Evolutionary conservation across 345 rosid genomes (phyloP).

Genomic region (Hypericum perforatum): DNA sequence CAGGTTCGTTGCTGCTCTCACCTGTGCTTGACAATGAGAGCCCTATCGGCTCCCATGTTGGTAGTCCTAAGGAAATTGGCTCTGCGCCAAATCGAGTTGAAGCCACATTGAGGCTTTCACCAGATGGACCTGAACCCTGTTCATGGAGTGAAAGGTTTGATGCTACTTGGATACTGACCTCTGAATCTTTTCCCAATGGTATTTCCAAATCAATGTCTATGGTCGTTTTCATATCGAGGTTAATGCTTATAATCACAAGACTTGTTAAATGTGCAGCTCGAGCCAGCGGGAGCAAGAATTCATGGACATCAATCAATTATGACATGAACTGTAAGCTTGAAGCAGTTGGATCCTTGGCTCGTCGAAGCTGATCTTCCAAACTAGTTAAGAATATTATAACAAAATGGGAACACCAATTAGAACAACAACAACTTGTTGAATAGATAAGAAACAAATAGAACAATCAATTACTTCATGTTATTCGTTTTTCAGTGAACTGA

Average conservation of each 20-base stretch:
- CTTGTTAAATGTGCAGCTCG: neutral
- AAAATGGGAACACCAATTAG: neutral
- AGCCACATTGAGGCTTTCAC: constrained; percentile 19
- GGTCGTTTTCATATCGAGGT: constrained; percentile 35
- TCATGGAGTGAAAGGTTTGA: constrained; percentile 45
- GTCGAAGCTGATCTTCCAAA: neutral
- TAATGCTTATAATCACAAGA: neutral
- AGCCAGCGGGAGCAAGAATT: neutral
- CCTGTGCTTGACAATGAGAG: constrained; percentile 51
- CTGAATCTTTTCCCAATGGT: constrained; percentile 39
- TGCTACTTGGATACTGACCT: constrained; percentile 53
- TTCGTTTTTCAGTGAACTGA: too few species aligned
- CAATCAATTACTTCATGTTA: too few species aligned
- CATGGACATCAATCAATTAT: constrained; percentile 5
- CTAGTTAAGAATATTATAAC: neutral
- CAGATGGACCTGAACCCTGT: constrained; percentile 25
- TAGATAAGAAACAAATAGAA: too few species aligned
- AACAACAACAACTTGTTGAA: constrained; percentile 5
- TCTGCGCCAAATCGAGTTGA: constrained; percentile 3
- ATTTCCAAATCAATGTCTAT: constrained; percentile 54
- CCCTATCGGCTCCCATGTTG: constrained; percentile 13
- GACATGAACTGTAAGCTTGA: constrained; percentile 14
- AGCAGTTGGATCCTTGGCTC: neutral
- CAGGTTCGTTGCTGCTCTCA: constrained; percentile 45
- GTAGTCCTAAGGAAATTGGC: too few species aligned